phyloP scores from a whole-genome alignment of 192 early-diverging fungal species.

The Gaertneriomyces sp. region DNA sequence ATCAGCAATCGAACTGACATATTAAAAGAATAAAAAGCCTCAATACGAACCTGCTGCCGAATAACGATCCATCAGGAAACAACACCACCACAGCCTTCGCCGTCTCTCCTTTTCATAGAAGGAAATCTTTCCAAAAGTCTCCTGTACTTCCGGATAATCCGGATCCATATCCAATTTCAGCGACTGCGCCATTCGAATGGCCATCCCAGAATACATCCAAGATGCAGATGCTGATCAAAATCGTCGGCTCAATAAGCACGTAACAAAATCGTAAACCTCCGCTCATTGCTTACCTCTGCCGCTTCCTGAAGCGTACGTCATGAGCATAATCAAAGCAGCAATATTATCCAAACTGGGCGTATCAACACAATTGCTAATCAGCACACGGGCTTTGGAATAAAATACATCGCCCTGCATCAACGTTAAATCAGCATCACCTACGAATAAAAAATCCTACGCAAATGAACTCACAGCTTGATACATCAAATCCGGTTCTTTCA shows the following conservation, averaged over 20 bases:
- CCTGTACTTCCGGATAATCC: conserved; percentile 24
- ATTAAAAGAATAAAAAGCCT: too few species aligned
- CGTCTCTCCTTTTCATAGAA: conserved; percentile 32
- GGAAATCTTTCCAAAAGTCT: conserved; percentile 12
- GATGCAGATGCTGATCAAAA: conserved; percentile 18
- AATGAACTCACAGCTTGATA: conserved; percentile 13
- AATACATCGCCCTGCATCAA: conserved; percentile 22
- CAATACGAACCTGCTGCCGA: neutral
- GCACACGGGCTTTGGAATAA: conserved; percentile 17
- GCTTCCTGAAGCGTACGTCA: conserved; percentile 24
- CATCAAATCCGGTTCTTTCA: conserved; percentile 11
- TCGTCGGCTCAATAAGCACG: conserved; percentile 8
- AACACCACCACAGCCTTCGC: conserved; percentile 32
- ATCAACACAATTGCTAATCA: conserved; percentile 23
- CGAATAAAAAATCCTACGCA: neutral
- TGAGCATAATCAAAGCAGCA: conserved; percentile 25
- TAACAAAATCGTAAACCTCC: neutral
- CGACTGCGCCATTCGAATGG: conserved; percentile 30
- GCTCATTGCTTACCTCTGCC: conserved; percentile 18
- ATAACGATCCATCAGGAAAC: conserved; percentile 28
- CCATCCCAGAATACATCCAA: conserved; percentile 38
- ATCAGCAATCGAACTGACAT: too few species aligned
- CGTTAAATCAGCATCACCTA: neutral
- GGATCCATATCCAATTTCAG: conserved; percentile 31
- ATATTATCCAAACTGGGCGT: conserved; percentile 19